Base-by-base conservation (phyloP, 257 asterid genomes). In the Coffea eugenioides region DNA sequence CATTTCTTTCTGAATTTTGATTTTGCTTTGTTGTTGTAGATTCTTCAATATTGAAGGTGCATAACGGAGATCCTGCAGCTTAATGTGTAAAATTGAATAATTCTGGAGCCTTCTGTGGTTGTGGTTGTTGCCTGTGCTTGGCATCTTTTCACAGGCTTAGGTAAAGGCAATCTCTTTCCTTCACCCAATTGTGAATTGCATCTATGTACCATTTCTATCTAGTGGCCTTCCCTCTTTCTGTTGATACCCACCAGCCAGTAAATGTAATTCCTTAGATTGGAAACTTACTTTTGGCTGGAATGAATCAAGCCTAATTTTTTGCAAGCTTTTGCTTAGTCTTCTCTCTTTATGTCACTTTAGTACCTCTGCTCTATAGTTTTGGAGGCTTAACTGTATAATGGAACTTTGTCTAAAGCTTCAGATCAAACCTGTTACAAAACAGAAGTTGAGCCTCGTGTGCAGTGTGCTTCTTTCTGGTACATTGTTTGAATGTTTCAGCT, bases 221-320 rank as follows among this genome's bases (percentile, higher is more conserved):
- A 15, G 20, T 31, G 67, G 49, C 27, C 25, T 31, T 62, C 59
- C 54, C 59, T 39, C 56, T 21, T 77, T 46, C 9, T 36, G 49
- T 34, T 66, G 41, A 61, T 23, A 27, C 23, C 73, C 43, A 39
- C 49, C 31, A 8, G 14, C 62, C 69, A 34, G 72, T 46, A 52
- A 34, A 16, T 51, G 69, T 16, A 3, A 4, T 36, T 71, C 9
- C 31, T 48, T 14, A 6, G 45, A 51, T 34, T 49, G 12, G 73
- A 36, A 46, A 71, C 77, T 57, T 45, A 54, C 51, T 45, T 79
- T 79, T 74, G 25, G 23, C 15, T 56, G 20, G 23, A 71, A 21
- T 43, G 61, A 27, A 18, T 15, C 14, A 70, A 6, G 48, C 6
- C 48, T 65, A 15, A 34, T 45, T 39, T 8, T 56, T 59, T 71